phyloP scores from a whole-genome alignment of 2,329 filamentous ascomycete species.

The Trichoderma hamatum region DNA sequence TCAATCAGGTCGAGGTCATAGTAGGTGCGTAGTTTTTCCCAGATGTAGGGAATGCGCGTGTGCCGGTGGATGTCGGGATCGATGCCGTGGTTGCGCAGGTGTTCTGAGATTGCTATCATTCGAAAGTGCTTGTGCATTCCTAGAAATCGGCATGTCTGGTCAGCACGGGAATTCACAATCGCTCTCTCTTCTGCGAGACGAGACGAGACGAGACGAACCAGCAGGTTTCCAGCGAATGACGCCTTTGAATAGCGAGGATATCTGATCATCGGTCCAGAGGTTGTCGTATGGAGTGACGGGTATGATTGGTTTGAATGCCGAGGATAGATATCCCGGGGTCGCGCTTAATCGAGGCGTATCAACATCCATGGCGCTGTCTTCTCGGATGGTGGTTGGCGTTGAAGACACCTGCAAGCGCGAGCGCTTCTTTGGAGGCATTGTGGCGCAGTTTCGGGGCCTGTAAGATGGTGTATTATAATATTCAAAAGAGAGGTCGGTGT shows the following conservation, averaged over 20 bases:
- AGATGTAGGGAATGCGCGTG: conserved; percentile 88
- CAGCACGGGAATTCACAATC: not conserved
- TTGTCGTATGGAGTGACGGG: conserved; percentile 52
- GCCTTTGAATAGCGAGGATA: conserved; percentile 88
- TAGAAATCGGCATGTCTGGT: not conserved
- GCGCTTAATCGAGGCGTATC: conserved; percentile 60
- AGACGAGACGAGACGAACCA: conserved; percentile 52
- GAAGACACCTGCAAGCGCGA: conserved; percentile 61
- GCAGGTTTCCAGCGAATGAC: conserved; percentile 97
- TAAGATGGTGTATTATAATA: not conserved
- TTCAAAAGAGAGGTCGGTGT: not conserved
- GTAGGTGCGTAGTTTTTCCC: conserved; percentile 79
- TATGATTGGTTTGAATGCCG: conserved; percentile 31
- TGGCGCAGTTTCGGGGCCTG: conserved; percentile 20
- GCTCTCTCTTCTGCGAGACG: not conserved
- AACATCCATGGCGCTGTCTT: conserved; percentile 64
- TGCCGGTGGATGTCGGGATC: conserved; percentile 71
- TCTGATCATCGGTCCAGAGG: conserved; percentile 93
- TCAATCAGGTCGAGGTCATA: conserved; percentile 88
- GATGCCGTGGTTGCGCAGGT: conserved; percentile 78
- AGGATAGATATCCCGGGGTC: conserved; percentile 39
- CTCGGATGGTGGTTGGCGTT: conserved; percentile 56
- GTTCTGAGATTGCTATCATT: conserved; percentile 82
- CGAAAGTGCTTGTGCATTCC: conserved; percentile 94
- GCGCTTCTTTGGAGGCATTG: conserved; percentile 73